phyloP scores from a whole-genome alignment of 2,329 filamentous ascomycete species.

The Acephala macrosclerotiorum region DNA sequence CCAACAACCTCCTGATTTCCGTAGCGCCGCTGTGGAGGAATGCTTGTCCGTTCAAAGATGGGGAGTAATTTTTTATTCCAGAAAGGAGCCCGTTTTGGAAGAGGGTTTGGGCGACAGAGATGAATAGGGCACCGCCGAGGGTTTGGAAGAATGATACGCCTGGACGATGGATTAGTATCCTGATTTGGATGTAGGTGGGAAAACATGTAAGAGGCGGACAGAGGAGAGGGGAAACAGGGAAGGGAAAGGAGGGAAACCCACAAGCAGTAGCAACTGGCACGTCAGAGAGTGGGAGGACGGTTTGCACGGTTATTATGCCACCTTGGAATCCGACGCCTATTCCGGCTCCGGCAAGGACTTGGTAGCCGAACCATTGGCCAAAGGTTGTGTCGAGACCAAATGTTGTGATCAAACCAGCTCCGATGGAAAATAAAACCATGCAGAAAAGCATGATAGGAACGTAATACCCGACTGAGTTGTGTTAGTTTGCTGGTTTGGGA shows the following conservation, averaged over 20 bases:
- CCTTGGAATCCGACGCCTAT: conserved; percentile 39
- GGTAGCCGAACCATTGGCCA: conserved; percentile 63
- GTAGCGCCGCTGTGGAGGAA: conserved; percentile 63
- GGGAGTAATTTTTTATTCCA: conserved; percentile 54
- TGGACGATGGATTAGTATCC: too few relatives aligned
- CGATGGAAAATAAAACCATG: conserved; percentile 46
- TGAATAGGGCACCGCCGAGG: conserved; percentile 70
- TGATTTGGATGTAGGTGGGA: too few relatives aligned
- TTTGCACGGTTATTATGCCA: conserved; percentile 52
- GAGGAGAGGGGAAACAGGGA: too few relatives aligned
- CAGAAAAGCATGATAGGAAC: conserved; percentile 52
- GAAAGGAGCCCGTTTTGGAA: conserved; percentile 70
- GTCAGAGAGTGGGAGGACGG: conserved; percentile 55
- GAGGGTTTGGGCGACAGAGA: conserved; percentile 70
- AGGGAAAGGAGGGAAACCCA: neutral
- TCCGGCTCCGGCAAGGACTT: conserved; percentile 51
- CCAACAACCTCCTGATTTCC: conserved; percentile 55
- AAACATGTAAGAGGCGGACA: too few relatives aligned
- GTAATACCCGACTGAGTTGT: conserved; percentile 50
- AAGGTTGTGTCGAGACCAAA: conserved; percentile 50
- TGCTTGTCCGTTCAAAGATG: conserved; percentile 53
- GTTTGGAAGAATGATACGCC: conserved; percentile 66
- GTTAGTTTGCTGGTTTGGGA: too few relatives aligned
- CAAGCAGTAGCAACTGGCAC: conserved; percentile 59
- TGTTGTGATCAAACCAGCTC: conserved; percentile 52